A percentile compares a stretch with the other conserved stretches of the same genome.
These are phyloP conservation scores for Truncatella angustata DNA, from an alignment of 2,329 filamentous ascomycete species.

Conservation along the genomic window DNA sequence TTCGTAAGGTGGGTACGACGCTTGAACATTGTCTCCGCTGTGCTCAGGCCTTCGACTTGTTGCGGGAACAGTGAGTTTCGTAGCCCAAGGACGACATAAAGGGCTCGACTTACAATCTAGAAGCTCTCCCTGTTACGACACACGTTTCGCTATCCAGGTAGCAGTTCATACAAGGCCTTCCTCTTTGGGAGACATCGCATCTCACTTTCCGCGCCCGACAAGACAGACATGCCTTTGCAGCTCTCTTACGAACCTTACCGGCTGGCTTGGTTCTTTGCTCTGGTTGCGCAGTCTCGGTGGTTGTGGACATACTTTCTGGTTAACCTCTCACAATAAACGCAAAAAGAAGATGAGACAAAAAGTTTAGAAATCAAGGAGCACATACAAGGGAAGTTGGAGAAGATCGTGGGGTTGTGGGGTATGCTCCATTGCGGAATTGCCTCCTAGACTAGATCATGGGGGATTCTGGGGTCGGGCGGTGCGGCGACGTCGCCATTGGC, in stretches of 20 bases:
- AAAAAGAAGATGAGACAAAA: background rate
- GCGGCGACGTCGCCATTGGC: background rate
- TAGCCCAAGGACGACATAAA: background rate
- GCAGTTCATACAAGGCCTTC: conserved; percentile 51
- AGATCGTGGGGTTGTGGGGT: conserved; percentile 22
- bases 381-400: conserved; percentile 20
- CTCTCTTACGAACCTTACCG: conserved; percentile 41
- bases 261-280: conserved; percentile 27
- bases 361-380: conserved; percentile 8
- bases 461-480: conserved; percentile 6
- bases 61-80: background rate
- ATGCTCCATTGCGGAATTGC: conserved; percentile 12
- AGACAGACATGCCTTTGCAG: conserved; percentile 50
- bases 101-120: conserved; percentile 34
- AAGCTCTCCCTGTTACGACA: conserved; percentile 38
- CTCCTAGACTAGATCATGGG: background rate
- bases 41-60: conserved; percentile 4
- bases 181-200: conserved; percentile 48
- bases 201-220: conserved; percentile 50
- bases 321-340: background rate
- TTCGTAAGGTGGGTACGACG: conserved; percentile 28
- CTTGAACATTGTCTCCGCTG: conserved; percentile 23
- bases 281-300: conserved; percentile 17
- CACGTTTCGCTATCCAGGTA: conserved; percentile 47
- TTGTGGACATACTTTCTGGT: conserved; percentile 3